A percentile compares a stretch with the other conserved stretches of the same genome.
These are phyloP conservation scores for Xylaria curta DNA, from an alignment of 495 filamentous ascomycete genomes.

Conservation along the genomic window DNA sequence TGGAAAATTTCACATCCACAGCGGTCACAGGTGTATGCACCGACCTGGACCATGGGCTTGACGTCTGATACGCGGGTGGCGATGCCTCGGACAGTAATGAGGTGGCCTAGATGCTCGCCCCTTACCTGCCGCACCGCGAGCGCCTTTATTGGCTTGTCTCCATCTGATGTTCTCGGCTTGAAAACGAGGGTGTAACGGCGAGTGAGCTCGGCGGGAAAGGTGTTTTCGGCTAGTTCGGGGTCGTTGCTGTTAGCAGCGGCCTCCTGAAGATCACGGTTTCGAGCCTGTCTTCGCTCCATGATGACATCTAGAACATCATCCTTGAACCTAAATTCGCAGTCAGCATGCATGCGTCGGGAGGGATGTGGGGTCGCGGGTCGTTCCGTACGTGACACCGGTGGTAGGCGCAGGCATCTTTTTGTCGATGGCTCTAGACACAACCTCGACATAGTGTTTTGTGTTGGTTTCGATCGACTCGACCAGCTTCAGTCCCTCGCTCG, in stretches of 20 bases:
- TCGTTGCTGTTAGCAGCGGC: slow-evolving; percentile 73
- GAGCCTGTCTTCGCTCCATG: slow-evolving; percentile 85
- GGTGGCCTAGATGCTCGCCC: slow-evolving; percentile 86
- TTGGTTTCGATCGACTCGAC: slow-evolving; percentile 87
- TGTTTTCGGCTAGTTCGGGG: slow-evolving; percentile 59
- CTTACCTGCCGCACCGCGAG: slow-evolving; percentile 91
- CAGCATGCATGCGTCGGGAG: slow-evolving; percentile 12
- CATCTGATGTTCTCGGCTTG: slow-evolving; percentile 80
- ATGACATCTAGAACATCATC: slow-evolving; percentile 97
- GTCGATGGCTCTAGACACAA: slow-evolving; percentile 87
- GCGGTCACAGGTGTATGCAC: slow-evolving; percentile 95
- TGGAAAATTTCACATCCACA: slow-evolving; percentile 98
- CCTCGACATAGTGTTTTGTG: slow-evolving; percentile 93
- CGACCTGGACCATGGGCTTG: slow-evolving; percentile 95
- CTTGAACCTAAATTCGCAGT: slow-evolving; percentile 69
- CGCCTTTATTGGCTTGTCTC: slow-evolving; percentile 77
- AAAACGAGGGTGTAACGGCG: slow-evolving; percentile 94
- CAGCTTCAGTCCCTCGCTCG: slow-evolving; percentile 74
- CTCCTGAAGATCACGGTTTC: slow-evolving; percentile 76
- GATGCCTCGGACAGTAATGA: slow-evolving; percentile 95
- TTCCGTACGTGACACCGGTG: slow-evolving; percentile 73
- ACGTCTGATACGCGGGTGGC: slow-evolving; percentile 95
- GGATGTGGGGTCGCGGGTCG: background rate
- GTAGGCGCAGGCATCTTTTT: slow-evolving; percentile 81
- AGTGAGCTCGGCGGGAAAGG: slow-evolving; percentile 91